Percentiles rank a stretch among this genome's conserved stretches.
Conservation (phyloP, 768 basidiomycete species). For the Suillus subaureus region DNA sequence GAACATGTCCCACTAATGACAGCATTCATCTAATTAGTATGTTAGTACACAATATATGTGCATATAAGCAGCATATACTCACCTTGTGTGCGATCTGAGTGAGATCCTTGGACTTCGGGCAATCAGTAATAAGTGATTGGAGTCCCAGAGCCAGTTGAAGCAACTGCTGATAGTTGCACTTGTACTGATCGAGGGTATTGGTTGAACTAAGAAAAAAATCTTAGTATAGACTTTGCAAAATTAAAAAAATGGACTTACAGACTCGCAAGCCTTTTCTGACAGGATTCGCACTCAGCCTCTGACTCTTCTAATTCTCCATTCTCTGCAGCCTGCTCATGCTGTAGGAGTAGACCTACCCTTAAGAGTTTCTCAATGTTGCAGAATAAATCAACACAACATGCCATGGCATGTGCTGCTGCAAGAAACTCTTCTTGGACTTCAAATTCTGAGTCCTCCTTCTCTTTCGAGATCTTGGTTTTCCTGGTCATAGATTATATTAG, state of each 20-base stretch:
- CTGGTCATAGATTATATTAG: too few species aligned
- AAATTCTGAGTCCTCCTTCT: background rate
- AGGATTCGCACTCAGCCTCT: background rate
- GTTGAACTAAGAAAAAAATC: too few species aligned
- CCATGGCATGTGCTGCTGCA: background rate
- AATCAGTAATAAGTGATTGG: background rate
- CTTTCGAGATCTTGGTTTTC: background rate
- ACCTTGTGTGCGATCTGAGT: background rate
- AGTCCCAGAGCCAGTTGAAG: constrained; percentile 2
- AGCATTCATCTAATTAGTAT: background rate
- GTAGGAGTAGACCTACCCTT: background rate
- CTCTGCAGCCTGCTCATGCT: background rate
- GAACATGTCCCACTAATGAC: background rate
- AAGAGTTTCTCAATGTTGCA: constrained; percentile 2
- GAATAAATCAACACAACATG: background rate
- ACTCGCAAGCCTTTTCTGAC: background rate
- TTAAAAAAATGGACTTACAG: too few species aligned
- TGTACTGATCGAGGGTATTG: constrained; percentile 1
- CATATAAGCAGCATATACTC: background rate
- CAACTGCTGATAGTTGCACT: background rate
- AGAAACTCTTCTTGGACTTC: background rate
- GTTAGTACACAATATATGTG: background rate
- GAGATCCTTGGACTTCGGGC: background rate
- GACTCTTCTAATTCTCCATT: background rate
- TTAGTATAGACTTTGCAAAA: too few species aligned